These are phyloP conservation scores for Agrocybe pediades DNA, from an alignment of 768 basidiomycete species.

Conservation along the genomic window DNA sequence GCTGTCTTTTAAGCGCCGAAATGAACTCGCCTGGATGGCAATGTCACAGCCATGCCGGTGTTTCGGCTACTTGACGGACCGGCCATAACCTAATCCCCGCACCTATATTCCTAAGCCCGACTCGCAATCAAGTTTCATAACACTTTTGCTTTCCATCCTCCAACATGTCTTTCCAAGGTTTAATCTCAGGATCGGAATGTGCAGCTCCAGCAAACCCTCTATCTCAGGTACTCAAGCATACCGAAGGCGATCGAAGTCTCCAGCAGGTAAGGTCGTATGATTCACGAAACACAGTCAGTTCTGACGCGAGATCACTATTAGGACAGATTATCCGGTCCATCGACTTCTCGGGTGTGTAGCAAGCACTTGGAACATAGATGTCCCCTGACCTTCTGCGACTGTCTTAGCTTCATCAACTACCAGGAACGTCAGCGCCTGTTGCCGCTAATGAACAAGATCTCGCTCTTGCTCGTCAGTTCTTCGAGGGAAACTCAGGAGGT, in stretches of 20 bases:
- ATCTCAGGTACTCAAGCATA: slow-evolving; percentile 86
- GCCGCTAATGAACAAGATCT: slow-evolving; percentile 65
- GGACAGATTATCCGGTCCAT: slow-evolving; percentile 78
- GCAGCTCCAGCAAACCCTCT: slow-evolving; percentile 83
- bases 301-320: slow-evolving; percentile 26
- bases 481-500: slow-evolving; percentile 47
- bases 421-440: slow-evolving; percentile 49
- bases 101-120: slow-evolving; percentile 1
- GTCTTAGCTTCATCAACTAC: slow-evolving; percentile 82
- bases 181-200: slow-evolving; percentile 91
- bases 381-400: too few species aligned
- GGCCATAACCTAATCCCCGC: slow-evolving; percentile 21
- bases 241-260: slow-evolving; percentile 84
- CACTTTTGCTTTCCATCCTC: not conserved
- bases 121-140: slow-evolving; percentile 7
- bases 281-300: not conserved
- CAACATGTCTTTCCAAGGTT: slow-evolving; percentile 72
- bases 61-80: slow-evolving; percentile 30
- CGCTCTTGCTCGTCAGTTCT: slow-evolving; percentile 80
- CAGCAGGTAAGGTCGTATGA: slow-evolving; percentile 64
- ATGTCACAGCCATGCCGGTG: not conserved
- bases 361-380: not conserved
- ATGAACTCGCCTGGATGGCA: too few species aligned
- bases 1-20: too few species aligned
- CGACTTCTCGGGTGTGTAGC: slow-evolving; percentile 62